A percentile compares a stretch with the other conserved stretches of the same genome.
phyloP scores from a whole-genome alignment of 2,329 filamentous ascomycete genomes.

The Raffaelea ambrosiae region DNA sequence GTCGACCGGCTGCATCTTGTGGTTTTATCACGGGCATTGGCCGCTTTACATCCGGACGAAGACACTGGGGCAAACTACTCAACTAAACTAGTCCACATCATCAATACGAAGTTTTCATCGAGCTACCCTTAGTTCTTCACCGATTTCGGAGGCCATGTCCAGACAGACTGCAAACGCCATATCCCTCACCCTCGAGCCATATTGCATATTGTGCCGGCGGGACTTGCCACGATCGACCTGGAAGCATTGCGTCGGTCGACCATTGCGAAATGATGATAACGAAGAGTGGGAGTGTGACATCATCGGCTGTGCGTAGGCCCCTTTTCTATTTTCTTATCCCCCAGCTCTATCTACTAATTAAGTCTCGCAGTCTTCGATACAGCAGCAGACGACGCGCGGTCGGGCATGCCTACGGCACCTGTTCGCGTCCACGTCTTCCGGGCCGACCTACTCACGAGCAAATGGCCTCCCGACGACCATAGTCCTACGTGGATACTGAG shows the following conservation, averaged over 20 bases:
- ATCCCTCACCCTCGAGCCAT: constrained; percentile 4
- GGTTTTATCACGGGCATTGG: too few relatives aligned
- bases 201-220: constrained; percentile 3
- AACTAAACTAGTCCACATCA: too few relatives aligned
- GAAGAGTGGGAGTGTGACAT: constrained; percentile 3
- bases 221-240: constrained; percentile 3
- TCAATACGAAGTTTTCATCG: too few relatives aligned
- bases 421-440: constrained; percentile 4
- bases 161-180: constrained; percentile 1
- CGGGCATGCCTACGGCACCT: neutral
- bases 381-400: neutral
- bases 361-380: constrained; percentile 1
- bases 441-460: constrained; percentile 2
- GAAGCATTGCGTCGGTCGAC: constrained; percentile 4
- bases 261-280: neutral
- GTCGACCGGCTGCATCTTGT: too few relatives aligned
- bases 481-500: neutral
- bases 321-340: neutral
- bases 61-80: too few relatives aligned
- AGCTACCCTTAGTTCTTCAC: too few relatives aligned
- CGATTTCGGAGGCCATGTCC: neutral
- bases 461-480: constrained; percentile 1
- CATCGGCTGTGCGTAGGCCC: constrained; percentile 1
- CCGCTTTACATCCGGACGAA: too few relatives aligned
- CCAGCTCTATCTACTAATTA: neutral